Conservation (phyloP, 345 rosid species). For the Salix exigua region DNA sequence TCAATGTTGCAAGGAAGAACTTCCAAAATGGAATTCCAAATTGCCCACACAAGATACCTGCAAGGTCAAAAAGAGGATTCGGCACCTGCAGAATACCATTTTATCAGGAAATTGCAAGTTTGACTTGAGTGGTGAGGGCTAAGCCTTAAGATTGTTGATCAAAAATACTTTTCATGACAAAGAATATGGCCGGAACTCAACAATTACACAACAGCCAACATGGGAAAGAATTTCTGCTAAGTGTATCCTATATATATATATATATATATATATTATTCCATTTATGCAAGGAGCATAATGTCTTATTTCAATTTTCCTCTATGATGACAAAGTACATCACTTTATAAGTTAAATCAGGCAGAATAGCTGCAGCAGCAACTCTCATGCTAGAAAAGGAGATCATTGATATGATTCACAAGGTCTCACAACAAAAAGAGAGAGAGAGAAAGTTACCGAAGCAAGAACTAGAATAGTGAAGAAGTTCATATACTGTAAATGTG, state of each 20-base stretch:
- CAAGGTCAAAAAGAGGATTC: constrained; percentile 96
- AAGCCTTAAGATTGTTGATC: neutral
- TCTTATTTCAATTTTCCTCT: neutral
- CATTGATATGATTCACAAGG: neutral
- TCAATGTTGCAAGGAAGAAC: constrained; percentile 75
- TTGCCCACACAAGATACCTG: constrained; percentile 99
- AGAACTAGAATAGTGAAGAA: constrained; percentile 84
- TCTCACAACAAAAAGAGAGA: neutral
- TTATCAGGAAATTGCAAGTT: neutral
- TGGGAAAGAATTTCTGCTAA: neutral
- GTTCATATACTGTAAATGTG: constrained; percentile 77
- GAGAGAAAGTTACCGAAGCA: constrained; percentile 59
- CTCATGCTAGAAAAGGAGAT: neutral
- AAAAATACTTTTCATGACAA: neutral
- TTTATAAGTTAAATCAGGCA: neutral
- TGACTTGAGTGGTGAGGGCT: neutral
- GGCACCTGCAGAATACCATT: constrained; percentile 56
- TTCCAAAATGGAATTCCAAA: constrained; percentile 88
- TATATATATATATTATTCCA: too few relatives aligned
- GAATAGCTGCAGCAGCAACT: neutral
- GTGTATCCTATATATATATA: neutral
- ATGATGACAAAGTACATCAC: neutral
- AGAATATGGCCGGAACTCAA: neutral
- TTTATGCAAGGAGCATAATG: neutral
- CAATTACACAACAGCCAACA: neutral